Conservation (phyloP, 2,329 filamentous ascomycete species). For the Trichoderma citrinoviride region DNA sequence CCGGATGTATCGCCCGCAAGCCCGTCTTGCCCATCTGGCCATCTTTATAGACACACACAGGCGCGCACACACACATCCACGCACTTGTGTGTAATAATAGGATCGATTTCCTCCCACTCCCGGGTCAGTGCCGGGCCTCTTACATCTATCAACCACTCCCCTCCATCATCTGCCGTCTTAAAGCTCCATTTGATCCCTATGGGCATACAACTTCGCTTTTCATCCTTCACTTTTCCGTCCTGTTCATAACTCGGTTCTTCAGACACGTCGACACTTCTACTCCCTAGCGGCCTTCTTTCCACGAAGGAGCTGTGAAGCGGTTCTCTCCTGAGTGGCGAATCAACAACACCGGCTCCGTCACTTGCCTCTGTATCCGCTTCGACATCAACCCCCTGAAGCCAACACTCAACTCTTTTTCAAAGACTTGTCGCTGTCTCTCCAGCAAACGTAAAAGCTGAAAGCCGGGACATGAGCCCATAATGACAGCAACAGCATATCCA, state of each 20-base stretch:
- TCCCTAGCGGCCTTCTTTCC: not conserved
- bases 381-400: not conserved
- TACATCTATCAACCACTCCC: conserved; percentile 42
- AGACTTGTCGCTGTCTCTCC: not conserved
- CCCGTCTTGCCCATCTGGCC: conserved; percentile 15
- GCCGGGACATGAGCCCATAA: conserved; percentile 56
- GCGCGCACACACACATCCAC: not conserved
- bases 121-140: conserved; percentile 49
- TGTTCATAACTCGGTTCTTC: not conserved
- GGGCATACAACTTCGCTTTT: conserved; percentile 42
- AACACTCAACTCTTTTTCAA: not conserved
- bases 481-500: conserved; percentile 57
- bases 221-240: conserved; percentile 36
- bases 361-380: not conserved
- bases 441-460: conserved; percentile 21
- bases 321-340: not conserved
- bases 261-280: not conserved
- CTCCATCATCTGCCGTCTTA: conserved; percentile 47
- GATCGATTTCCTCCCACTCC: conserved; percentile 40
- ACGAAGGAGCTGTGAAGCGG: not conserved
- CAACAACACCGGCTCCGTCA: not conserved
- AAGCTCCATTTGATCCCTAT: conserved; percentile 33
- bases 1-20: conserved; percentile 15
- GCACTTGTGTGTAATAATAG: conserved; percentile 18
- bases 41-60: conserved; percentile 13